Conservation (phyloP, 139 green algal species). For the Chlorella sorokiniana region DNA sequence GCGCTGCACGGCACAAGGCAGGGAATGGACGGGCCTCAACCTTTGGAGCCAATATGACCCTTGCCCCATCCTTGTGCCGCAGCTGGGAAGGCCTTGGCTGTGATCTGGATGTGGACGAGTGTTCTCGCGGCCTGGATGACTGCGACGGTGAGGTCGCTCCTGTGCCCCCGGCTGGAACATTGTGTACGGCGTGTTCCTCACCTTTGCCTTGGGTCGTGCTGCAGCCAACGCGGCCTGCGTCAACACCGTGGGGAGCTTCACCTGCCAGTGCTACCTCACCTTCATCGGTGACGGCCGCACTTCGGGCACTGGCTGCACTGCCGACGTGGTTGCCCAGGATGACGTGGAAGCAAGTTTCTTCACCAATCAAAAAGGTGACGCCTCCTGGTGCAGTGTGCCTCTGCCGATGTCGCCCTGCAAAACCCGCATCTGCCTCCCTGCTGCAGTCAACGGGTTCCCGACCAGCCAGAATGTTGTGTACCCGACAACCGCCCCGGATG, state of each 20-base stretch:
- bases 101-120: conserved; percentile 59
- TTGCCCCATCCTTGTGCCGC: neutral
- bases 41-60: neutral
- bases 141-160: conserved; percentile 18
- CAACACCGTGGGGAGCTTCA: conserved; percentile 52
- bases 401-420: no score
- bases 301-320: neutral
- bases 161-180: neutral
- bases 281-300: conserved; percentile 32
- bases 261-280: conserved; percentile 50
- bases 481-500: conserved; percentile 40
- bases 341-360: conserved; percentile 1
- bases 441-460: neutral
- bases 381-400: no score
- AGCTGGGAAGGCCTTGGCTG: conserved; percentile 53
- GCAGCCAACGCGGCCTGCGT: conserved; percentile 52
- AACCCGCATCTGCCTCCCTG: neutral
- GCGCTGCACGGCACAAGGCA: neutral
- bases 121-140: conserved; percentile 39
- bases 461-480: neutral
- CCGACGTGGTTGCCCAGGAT: neutral
- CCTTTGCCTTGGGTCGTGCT: neutral
- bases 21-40: neutral
- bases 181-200: neutral
- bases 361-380: neutral